phyloP scores from a whole-genome alignment of 176 grass and related monocot species.

The Alopecurus myosuroides region DNA sequence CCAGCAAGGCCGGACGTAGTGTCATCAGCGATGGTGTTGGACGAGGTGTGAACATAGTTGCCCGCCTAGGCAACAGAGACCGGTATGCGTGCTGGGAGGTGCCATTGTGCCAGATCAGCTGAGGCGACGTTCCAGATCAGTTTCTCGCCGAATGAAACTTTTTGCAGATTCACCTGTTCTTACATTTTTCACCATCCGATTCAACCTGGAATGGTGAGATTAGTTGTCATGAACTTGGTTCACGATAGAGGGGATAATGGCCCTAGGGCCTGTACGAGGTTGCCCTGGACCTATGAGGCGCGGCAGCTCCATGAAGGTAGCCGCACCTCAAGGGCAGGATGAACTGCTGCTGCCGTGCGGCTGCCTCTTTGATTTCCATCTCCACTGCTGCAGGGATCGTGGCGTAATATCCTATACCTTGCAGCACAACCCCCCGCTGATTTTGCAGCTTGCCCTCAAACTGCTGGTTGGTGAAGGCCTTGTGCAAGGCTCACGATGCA shows the following conservation, averaged over 20 bases:
- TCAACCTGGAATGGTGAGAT: background rate
- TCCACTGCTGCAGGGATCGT: too few species aligned
- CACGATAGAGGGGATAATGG: too few species aligned
- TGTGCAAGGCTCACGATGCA: background rate
- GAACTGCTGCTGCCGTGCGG: background rate
- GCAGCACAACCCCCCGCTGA: too few species aligned
- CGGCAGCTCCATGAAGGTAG: too few species aligned
- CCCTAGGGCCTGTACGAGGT: too few species aligned
- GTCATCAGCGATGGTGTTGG: background rate
- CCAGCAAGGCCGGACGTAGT: background rate
- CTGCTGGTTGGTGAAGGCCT: background rate
- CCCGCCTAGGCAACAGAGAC: background rate
- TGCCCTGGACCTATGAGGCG: too few species aligned
- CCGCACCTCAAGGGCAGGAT: too few species aligned
- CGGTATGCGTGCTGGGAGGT: background rate
- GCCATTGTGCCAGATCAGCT: background rate
- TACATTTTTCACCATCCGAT: background rate
- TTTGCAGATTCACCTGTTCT: background rate
- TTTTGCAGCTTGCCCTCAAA: too few species aligned
- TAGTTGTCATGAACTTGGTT: too few species aligned
- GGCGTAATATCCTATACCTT: too few species aligned
- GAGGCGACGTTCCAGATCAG: background rate
- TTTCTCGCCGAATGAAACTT: background rate
- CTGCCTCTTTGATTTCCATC: background rate
- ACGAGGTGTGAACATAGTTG: background rate